A percentile compares a stretch with the other conserved stretches of the same genome.
phyloP scores from a whole-genome alignment of 495 filamentous ascomycete species.

The Hypoxylon subgilvum region DNA sequence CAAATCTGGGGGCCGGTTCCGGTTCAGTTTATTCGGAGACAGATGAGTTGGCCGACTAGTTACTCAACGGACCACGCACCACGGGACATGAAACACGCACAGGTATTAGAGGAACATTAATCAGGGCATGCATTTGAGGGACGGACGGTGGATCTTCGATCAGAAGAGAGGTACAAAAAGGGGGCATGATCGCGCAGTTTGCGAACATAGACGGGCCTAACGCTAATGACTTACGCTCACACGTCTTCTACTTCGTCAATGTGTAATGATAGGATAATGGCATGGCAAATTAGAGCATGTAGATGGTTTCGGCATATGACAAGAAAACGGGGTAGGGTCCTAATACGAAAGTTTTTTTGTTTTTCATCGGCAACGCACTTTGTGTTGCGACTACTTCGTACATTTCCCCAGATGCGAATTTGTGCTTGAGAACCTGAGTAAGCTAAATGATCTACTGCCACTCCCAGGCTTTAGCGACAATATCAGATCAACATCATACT shows the following conservation, averaged over 20 bases:
- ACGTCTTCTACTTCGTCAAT: conserved; percentile 11
- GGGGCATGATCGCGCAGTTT: background rate
- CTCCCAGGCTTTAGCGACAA: too few relatives aligned
- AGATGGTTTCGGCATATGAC: conserved; percentile 14
- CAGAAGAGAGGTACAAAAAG: background rate
- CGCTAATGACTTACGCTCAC: conserved; percentile 28
- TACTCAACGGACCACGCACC: too few relatives aligned
- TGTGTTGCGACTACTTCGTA: conserved; percentile 10
- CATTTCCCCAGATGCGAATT: background rate
- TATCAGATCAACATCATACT: too few relatives aligned
- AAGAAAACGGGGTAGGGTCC: conserved; percentile 18
- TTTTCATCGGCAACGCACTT: background rate
- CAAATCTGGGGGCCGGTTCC: conserved; percentile 35
- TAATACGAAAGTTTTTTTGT: conserved; percentile 11
- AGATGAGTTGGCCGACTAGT: too few relatives aligned
- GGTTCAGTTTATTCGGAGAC: conserved; percentile 40
- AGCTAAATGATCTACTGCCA: too few relatives aligned
- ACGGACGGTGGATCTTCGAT: background rate
- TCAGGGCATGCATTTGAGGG: background rate
- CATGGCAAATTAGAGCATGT: conserved; percentile 26
- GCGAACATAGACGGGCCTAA: conserved; percentile 11
- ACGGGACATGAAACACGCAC: too few relatives aligned
- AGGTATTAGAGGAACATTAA: background rate
- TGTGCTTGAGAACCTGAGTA: background rate
- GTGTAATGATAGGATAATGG: conserved; percentile 32